Evolutionary conservation across 805 yeast genomes (phyloP).

Genomic region (Blastobotrys terrestris): DNA sequence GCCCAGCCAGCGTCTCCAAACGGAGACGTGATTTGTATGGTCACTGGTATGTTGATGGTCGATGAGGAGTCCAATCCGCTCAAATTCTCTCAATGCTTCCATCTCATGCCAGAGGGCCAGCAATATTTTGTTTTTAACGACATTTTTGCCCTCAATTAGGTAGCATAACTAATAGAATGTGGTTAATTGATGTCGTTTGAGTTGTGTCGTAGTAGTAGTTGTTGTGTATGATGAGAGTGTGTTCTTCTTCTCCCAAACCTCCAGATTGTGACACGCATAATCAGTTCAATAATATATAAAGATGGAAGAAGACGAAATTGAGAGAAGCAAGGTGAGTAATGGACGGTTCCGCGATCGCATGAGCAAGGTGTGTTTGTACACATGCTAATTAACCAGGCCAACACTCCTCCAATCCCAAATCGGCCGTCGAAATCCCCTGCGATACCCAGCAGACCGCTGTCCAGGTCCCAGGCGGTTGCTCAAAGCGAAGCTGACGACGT

Average conservation of each 20-base stretch:
- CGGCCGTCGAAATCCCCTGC: background rate
- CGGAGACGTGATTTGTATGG: conserved; percentile 88
- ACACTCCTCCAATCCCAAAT: background rate
- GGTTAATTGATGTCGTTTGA: background rate
- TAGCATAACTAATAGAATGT: background rate
- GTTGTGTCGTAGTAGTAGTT: background rate
- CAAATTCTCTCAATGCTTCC: conserved; percentile 96
- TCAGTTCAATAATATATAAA: background rate
- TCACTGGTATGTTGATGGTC: conserved; percentile 87
- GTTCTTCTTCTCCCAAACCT: background rate
- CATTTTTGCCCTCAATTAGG: conserved; percentile 80
- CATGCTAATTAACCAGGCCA: too few relatives aligned
- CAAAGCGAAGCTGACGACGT: background rate
- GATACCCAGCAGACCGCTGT: background rate
- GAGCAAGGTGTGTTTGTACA: too few relatives aligned
- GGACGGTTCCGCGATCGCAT: too few relatives aligned
- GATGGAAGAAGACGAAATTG: background rate
- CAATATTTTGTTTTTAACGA: conserved; percentile 95
- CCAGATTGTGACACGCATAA: background rate
- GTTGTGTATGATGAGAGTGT: too few relatives aligned
- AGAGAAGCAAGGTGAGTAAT: background rate
- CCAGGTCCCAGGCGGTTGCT: background rate
- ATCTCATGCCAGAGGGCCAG: conserved; percentile 85
- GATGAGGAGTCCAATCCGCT: conserved; percentile 96
- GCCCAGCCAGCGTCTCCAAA: conserved; percentile 95